Conservation (phyloP, 1,284 basidiomycete species). For the Agaricales sp. region DNA sequence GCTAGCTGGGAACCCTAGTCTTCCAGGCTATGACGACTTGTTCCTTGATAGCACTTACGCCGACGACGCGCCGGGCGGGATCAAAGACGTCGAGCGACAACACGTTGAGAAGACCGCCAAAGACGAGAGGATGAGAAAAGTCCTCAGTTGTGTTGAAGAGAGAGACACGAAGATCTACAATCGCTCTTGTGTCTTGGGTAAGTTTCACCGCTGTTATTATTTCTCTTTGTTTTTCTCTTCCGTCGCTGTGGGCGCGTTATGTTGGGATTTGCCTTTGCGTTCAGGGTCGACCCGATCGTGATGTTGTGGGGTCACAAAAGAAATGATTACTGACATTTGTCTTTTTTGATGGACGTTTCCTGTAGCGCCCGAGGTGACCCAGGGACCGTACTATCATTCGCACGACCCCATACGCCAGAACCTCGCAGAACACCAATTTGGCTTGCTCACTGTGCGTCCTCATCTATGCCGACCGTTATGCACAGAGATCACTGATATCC, state of each 20-base stretch:
- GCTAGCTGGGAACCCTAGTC: conserved; percentile 26
- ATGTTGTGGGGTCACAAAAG: too few relatives aligned
- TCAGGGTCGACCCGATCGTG: too few relatives aligned
- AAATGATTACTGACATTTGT: too few relatives aligned
- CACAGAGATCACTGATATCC: neutral
- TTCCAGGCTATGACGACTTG: conserved; percentile 34
- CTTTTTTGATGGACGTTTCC: too few relatives aligned
- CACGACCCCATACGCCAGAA: conserved; percentile 39
- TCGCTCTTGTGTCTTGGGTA: conserved; percentile 33
- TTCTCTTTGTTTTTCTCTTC: neutral
- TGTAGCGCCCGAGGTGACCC: conserved; percentile 36
- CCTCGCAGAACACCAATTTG: conserved; percentile 37
- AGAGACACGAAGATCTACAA: conserved; percentile 34
- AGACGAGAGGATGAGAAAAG: neutral
- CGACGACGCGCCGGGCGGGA: conserved; percentile 14
- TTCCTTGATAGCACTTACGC: conserved; percentile 27
- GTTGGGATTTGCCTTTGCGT: too few relatives aligned
- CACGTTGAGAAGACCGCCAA: neutral
- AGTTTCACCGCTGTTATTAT: neutral
- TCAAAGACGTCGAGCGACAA: conserved; percentile 17
- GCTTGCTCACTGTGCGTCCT: conserved; percentile 28
- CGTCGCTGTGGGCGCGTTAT: too few relatives aligned
- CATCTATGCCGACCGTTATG: neutral
- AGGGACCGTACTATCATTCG: conserved; percentile 39
- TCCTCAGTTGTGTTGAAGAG: conserved; percentile 32